Conservation (phyloP, 164 flowering plant genomes). For the Santalum album region DNA sequence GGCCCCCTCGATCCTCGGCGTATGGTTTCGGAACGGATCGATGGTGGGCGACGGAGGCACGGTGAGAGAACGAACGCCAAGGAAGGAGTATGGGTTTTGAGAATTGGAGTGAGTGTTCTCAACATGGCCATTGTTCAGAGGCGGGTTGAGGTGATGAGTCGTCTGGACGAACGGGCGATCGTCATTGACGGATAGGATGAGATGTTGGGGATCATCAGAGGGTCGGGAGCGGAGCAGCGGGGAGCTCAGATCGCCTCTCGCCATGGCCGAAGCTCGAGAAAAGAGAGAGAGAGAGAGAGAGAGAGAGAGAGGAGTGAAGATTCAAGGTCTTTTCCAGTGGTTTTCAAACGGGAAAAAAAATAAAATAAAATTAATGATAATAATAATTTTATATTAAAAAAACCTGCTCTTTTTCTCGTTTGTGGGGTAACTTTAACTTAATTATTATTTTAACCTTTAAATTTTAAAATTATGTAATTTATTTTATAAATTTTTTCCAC, state of each 20-base stretch:
- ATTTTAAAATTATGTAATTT: too few relatives aligned
- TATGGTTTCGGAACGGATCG: constrained; percentile 71
- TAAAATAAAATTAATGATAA: too few relatives aligned
- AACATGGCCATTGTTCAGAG: background rate
- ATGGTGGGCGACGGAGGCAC: constrained; percentile 38
- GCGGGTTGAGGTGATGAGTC: background rate
- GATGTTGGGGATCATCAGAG: constrained; percentile 10
- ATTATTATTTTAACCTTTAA: too few relatives aligned
- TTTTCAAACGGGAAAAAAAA: too few relatives aligned
- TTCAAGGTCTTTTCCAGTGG: too few relatives aligned
- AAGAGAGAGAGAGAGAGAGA: background rate
- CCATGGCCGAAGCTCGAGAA: background rate
- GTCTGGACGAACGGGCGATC: background rate
- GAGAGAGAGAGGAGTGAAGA: too few relatives aligned
- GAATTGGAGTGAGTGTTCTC: constrained; percentile 1
- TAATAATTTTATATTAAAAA: too few relatives aligned
- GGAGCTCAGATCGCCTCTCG: constrained; percentile 15
- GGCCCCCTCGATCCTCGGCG: constrained; percentile 42
- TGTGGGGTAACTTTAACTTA: too few relatives aligned
- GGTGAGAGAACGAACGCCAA: constrained; percentile 34
- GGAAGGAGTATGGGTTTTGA: constrained; percentile 43
- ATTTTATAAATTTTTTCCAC: too few relatives aligned
- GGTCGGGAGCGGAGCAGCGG: constrained; percentile 18
- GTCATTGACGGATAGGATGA: constrained; percentile 4
- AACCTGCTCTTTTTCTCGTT: too few relatives aligned